These are phyloP conservation scores for Candida nonsorbophila DNA, from an alignment of 805 yeast genomes.

Conservation along the genomic window DNA sequence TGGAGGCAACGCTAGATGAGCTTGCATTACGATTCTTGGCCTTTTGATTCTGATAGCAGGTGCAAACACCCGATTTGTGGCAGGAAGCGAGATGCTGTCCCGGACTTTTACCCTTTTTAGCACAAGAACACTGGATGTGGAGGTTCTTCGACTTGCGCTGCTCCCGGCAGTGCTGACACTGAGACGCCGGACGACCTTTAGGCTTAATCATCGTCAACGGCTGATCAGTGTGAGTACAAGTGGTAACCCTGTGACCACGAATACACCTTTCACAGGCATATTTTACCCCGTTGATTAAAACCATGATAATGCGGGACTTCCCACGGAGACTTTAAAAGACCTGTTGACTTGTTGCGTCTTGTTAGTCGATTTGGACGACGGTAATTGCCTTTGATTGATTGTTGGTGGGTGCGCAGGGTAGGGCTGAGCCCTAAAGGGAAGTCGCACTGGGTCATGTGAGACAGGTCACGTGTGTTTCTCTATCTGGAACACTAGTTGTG, in stretches of 20 bases:
- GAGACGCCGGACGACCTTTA: conserved; percentile 93
- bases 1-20: too few species aligned
- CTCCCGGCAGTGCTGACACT: conserved; percentile 81
- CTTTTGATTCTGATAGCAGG: conserved; percentile 25
- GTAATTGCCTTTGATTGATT: too few species aligned
- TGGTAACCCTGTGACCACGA: conserved; percentile 92
- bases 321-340: too few species aligned
- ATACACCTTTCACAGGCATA: conserved; percentile 96
- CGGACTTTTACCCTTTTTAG: conserved; percentile 43
- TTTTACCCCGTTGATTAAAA: conserved; percentile 84
- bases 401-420: too few species aligned
- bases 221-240: conserved; percentile 88
- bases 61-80: conserved; percentile 33
- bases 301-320: too few species aligned
- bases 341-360: too few species aligned
- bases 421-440: too few species aligned
- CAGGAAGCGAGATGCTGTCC: conserved; percentile 33
- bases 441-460: too few species aligned
- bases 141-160: conserved; percentile 61
- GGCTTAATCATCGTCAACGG: conserved; percentile 92
- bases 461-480: too few species aligned
- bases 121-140: conserved; percentile 70
- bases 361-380: too few species aligned
- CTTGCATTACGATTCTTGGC: too few species aligned
- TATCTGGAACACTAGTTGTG: too few species aligned